phyloP scores from a whole-genome alignment of 495 filamentous ascomycete species.

The Glutinoglossum americanum region DNA sequence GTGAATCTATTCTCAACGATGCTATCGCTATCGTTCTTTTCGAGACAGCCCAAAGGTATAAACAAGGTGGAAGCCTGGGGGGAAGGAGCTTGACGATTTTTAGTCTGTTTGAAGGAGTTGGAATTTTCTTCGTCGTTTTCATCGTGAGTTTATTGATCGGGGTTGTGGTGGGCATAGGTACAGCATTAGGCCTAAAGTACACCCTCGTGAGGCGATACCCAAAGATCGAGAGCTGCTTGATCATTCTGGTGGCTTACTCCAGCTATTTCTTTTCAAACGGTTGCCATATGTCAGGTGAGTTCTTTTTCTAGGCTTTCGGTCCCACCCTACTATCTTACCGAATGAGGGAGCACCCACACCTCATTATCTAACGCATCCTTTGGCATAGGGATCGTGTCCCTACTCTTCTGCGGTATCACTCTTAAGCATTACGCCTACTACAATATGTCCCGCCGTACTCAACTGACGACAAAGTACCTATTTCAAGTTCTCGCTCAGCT shows the following conservation, averaged over 20 bases:
- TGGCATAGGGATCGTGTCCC: constrained; percentile 67
- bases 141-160: constrained; percentile 85
- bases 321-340: neutral
- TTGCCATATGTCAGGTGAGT: constrained; percentile 75
- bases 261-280: constrained; percentile 96
- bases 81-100: constrained; percentile 35
- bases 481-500: constrained; percentile 90
- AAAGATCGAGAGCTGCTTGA: constrained; percentile 88
- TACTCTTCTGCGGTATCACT: constrained; percentile 94
- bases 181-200: constrained; percentile 76
- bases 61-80: constrained; percentile 34
- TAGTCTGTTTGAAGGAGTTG: constrained; percentile 73
- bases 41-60: constrained; percentile 84
- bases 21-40: constrained; percentile 96
- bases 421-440: constrained; percentile 98
- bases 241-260: constrained; percentile 83
- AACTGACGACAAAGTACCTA: constrained; percentile 93
- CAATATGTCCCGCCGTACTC: constrained; percentile 96
- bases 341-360: neutral
- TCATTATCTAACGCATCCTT: neutral
- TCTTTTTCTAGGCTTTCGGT: neutral
- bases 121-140: constrained; percentile 88
- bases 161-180: constrained; percentile 62
- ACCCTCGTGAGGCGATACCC: constrained; percentile 80
- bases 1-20: constrained; percentile 94